Evolutionary conservation across 2,329 filamentous ascomycete species (phyloP).

Genomic region (Venturiaceae sp.): DNA sequence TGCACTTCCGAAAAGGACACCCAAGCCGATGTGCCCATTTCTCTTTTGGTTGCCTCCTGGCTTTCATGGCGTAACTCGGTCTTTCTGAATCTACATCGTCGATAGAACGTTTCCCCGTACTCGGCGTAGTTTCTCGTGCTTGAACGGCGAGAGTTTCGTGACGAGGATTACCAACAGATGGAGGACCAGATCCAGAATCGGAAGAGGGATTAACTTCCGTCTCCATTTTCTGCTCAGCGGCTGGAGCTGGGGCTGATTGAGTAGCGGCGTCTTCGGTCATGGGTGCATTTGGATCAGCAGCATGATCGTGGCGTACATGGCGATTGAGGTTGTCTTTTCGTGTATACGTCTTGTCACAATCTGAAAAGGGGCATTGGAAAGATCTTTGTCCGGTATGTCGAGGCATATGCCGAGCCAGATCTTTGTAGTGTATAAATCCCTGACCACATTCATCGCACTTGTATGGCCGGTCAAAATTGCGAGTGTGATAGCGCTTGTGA

Average conservation of each 20-base stretch:
- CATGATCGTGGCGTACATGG: slow-evolving; percentile 48
- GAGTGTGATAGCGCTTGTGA: slow-evolving; percentile 6
- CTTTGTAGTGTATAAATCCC: slow-evolving; percentile 7
- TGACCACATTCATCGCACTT: slow-evolving; percentile 8
- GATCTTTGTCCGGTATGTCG: slow-evolving; percentile 73
- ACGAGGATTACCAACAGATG: background rate
- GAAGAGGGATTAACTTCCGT: background rate
- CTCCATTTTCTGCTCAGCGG: background rate
- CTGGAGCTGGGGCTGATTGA: background rate
- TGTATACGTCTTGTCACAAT: slow-evolving; percentile 70
- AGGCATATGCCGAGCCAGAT: slow-evolving; percentile 7
- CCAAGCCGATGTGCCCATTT: slow-evolving; percentile 5
- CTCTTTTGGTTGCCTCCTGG: slow-evolving; percentile 3
- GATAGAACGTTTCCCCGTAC: background rate
- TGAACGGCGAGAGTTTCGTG: background rate
- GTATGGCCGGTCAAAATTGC: slow-evolving; percentile 6
- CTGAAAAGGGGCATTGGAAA: slow-evolving; percentile 59
- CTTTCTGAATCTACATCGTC: background rate
- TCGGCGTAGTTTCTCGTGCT: background rate
- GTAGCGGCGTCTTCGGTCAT: background rate
- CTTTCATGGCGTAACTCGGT: background rate
- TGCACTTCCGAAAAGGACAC: slow-evolving; percentile 5
- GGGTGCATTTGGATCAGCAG: background rate
- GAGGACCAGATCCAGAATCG: background rate
- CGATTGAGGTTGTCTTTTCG: slow-evolving; percentile 80